phyloP scores from a whole-genome alignment of 768 basidiomycete genomes.

The Russula sp. region DNA sequence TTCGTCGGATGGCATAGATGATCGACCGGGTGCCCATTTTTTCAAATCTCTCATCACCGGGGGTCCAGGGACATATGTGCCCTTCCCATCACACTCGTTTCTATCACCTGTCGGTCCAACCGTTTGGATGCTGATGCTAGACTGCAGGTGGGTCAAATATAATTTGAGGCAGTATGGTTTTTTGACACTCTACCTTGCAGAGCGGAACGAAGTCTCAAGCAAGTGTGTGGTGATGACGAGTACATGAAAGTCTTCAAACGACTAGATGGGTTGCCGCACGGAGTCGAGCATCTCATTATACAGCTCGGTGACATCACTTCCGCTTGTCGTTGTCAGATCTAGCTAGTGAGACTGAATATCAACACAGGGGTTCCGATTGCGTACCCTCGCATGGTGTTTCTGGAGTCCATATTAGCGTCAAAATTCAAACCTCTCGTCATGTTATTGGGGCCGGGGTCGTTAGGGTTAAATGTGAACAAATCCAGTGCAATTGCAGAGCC shows the following conservation, averaged over 20 bases:
- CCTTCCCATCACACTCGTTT: slow-evolving; percentile 77
- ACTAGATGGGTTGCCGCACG: slow-evolving; percentile 51
- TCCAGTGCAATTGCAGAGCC: slow-evolving; percentile 92
- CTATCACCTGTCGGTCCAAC: slow-evolving; percentile 76
- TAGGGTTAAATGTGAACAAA: slow-evolving; percentile 78
- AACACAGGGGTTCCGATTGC: slow-evolving; percentile 68
- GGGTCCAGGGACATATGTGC: slow-evolving; percentile 70
- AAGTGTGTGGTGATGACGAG: slow-evolving; percentile 68
- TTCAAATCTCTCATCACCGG: slow-evolving; percentile 74
- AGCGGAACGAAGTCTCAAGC: slow-evolving; percentile 76
- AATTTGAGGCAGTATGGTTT: slow-evolving; percentile 3
- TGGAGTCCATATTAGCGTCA: slow-evolving; percentile 71
- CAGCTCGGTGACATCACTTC: slow-evolving; percentile 54
- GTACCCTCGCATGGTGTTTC: slow-evolving; percentile 90
- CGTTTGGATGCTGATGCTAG: slow-evolving; percentile 66
- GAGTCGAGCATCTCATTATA: slow-evolving; percentile 77
- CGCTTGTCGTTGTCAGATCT: neutral
- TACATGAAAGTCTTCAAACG: slow-evolving; percentile 70
- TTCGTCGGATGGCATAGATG: slow-evolving; percentile 67
- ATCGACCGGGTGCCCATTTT: slow-evolving; percentile 53
- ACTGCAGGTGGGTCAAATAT: slow-evolving; percentile 61
- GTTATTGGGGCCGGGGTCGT: too few species aligned
- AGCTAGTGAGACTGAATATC: neutral
- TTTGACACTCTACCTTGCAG: slow-evolving; percentile 37
- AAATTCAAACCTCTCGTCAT: slow-evolving; percentile 88